Conservation (phyloP, 768 basidiomycete species). For the Holtermannia corniformis region DNA sequence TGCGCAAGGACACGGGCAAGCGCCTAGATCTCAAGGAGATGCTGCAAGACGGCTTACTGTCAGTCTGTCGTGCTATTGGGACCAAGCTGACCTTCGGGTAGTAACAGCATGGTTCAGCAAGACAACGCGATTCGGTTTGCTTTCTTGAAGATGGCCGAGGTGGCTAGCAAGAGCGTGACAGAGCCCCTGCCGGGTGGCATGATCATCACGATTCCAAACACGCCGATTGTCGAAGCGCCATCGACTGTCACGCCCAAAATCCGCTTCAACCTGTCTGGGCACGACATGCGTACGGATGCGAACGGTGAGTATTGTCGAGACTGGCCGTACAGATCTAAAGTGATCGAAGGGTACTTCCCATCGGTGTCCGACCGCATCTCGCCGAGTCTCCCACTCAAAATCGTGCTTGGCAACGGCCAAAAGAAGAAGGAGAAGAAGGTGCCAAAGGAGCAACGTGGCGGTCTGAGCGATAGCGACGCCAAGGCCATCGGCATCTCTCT, state of each 20-base stretch:
- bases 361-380: slow-evolving; percentile 1
- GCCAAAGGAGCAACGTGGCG: slow-evolving; percentile 62
- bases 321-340: neutral
- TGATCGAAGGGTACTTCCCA: slow-evolving; percentile 14
- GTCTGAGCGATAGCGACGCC: slow-evolving; percentile 68
- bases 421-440: slow-evolving; percentile 46
- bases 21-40: slow-evolving; percentile 60
- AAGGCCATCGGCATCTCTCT: slow-evolving; percentile 64
- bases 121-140: slow-evolving; percentile 89
- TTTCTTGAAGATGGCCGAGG: slow-evolving; percentile 79
- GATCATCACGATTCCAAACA: slow-evolving; percentile 60
- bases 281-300: neutral
- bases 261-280: slow-evolving; percentile 46
- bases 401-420: slow-evolving; percentile 11
- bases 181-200: slow-evolving; percentile 80
- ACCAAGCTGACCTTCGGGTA: too few species aligned
- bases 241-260: slow-evolving; percentile 47
- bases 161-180: slow-evolving; percentile 69
- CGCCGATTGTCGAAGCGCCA: slow-evolving; percentile 57
- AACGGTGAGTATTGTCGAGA: neutral
- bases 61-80: slow-evolving; percentile 27
- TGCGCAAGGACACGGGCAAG: slow-evolving; percentile 82
- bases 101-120: slow-evolving; percentile 26
- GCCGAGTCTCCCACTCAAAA: slow-evolving; percentile 12
- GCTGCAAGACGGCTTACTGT: slow-evolving; percentile 75